Evolutionary conservation across 1,139 yeast genomes (phyloP).

Genomic region (Hyphopichia fennica): DNA sequence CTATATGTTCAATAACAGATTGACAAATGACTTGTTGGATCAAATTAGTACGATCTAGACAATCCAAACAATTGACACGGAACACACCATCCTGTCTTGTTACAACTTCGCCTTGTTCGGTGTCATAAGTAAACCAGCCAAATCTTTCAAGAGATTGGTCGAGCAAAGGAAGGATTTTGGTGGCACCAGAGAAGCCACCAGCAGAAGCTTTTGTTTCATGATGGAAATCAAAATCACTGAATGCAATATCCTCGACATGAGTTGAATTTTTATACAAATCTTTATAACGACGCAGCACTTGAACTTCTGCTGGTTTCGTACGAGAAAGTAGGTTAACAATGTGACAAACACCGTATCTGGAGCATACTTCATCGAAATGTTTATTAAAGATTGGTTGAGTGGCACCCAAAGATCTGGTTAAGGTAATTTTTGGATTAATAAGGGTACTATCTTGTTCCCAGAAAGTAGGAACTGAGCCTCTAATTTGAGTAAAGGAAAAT

Average conservation of each 20-base stretch:
- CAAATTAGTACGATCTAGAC: constrained; percentile 91
- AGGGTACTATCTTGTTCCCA: constrained; percentile 96
- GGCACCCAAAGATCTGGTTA: constrained; percentile 88
- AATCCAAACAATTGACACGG: constrained; percentile 91
- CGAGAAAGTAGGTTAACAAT: constrained; percentile 76
- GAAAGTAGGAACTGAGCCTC: constrained; percentile 95
- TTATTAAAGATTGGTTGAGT: constrained; percentile 85
- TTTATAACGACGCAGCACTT: constrained; percentile 66
- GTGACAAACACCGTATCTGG: constrained; percentile 84
- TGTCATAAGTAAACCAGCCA: constrained; percentile 74
- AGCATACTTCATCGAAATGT: constrained; percentile 70
- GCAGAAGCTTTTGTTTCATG: constrained; percentile 72
- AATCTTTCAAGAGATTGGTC: constrained; percentile 68
- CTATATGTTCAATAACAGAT: constrained; percentile 61
- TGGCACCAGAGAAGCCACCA: constrained; percentile 85
- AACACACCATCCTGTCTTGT: constrained; percentile 88
- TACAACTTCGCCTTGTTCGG: constrained; percentile 47
- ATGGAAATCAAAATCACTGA: constrained; percentile 92
- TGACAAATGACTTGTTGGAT: constrained; percentile 80
- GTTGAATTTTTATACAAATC: constrained; percentile 50
- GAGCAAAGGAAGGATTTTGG: constrained; percentile 63
- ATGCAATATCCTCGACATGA: constrained; percentile 49
- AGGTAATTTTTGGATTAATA: constrained; percentile 80
- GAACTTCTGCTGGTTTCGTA: constrained; percentile 74
- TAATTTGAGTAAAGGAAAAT: constrained; percentile 78